Base-by-base conservation (phyloP, 2,329 filamentous ascomycete species). In the Pseudocercospora pini-densiflorae region DNA sequence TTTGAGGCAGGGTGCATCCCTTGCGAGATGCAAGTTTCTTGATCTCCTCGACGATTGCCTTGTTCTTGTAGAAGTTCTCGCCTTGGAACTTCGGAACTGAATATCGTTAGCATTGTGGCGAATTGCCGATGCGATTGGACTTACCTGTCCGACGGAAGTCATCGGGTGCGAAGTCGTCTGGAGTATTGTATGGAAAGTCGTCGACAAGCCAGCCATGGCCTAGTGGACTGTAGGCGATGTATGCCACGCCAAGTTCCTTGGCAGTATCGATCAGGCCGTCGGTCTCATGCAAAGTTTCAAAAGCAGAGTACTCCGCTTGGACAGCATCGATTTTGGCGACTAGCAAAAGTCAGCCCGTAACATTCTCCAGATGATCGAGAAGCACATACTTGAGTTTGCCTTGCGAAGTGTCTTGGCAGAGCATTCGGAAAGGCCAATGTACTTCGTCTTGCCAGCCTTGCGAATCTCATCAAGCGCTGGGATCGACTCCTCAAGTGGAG, bases 241-340 rank as follows among this genome's bases (percentile, higher is more conserved):
- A 68, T 1, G 78, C 72, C 1, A 80, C 72, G 5, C 79, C 83
- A 5, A 85, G 79, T 69, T 85, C 82, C 9, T 81, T 79, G 64
- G 79, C 80, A 0, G 82, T 78, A 14, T 77, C 72, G 5, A 83
- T 77, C 5, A 84, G 66, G 55, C 79, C 70, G 9, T 77, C 77
- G 0, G 73, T 72, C 65, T 86, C 84, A 54, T 86, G 83, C 8
- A 84, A 80, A 2, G 78, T 75, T 1, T 77, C 76, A 70, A 84
- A 85, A 3, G 81, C 79, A 1, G 78, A 82, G 73, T 85, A 86
- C 69, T 86, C 85, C 19, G 84, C 77, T 73, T 87, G 83, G 8
- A 84, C 79, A n/a, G 81, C 81, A 12, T 80, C 75, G 62, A 88
- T 81, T 9, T 79, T 83, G 62, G 81, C 78, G 14, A 86, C 75